phyloP scores from a whole-genome alignment of 2,329 filamentous ascomycete genomes.

The Cercospora berteroae region DNA sequence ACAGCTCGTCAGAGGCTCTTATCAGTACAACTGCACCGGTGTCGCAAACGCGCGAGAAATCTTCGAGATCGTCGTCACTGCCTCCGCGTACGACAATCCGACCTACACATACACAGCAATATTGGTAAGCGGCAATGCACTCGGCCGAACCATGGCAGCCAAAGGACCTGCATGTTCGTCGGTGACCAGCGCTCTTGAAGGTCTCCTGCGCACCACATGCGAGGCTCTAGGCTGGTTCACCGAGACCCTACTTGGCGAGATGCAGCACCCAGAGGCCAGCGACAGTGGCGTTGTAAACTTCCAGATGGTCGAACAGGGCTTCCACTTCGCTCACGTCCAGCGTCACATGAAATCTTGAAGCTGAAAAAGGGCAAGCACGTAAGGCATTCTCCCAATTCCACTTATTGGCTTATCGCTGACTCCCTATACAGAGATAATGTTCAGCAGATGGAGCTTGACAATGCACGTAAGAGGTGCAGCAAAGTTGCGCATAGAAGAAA shows the following conservation, averaged over 20 bases:
- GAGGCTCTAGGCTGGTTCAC: constrained; percentile 19
- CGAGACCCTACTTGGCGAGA: constrained; percentile 18
- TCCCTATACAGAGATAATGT: neutral
- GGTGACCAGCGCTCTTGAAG: constrained; percentile 7
- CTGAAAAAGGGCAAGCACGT: neutral
- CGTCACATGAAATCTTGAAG: neutral
- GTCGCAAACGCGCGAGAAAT: constrained; percentile 12
- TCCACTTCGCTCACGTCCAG: constrained; percentile 17
- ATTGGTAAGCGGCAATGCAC: constrained; percentile 7
- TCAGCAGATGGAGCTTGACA: neutral
- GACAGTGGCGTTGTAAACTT: constrained; percentile 16
- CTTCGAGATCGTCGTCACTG: constrained; percentile 17
- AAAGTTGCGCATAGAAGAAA: neutral
- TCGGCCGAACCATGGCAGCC: constrained; percentile 4
- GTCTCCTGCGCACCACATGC: constrained; percentile 8
- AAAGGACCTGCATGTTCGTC: neutral
- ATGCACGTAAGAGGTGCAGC: neutral
- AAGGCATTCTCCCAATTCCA: neutral
- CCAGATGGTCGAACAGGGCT: constrained; percentile 18
- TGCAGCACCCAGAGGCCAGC: constrained; percentile 15
- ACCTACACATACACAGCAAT: constrained; percentile 13
- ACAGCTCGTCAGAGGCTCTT: constrained; percentile 6
- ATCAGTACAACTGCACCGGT: neutral
- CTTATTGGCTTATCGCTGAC: neutral
- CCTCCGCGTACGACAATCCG: neutral